phyloP scores from a whole-genome alignment of 2,329 filamentous ascomycete species.

The Leptographium procerum region DNA sequence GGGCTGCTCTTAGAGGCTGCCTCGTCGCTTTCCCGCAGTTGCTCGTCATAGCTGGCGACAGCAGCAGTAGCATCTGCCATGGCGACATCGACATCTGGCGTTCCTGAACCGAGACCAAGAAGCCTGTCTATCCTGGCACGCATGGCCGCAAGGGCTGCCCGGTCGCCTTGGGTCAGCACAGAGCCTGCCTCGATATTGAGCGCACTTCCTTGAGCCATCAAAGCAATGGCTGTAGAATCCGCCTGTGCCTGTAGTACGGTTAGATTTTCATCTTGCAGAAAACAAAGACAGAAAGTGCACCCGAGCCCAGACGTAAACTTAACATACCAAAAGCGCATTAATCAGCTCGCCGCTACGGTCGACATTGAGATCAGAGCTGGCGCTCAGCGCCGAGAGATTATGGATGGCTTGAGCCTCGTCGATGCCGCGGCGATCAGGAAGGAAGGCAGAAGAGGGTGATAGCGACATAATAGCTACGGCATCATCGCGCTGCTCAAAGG shows the following conservation, averaged over 20 bases:
- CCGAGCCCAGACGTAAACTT: not conserved
- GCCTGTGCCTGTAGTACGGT: conserved; percentile 28
- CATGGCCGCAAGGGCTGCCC: conserved; percentile 34
- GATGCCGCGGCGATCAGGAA: conserved; percentile 30
- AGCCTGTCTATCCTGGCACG: conserved; percentile 25
- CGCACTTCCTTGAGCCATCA: conserved; percentile 38
- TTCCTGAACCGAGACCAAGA: not conserved
- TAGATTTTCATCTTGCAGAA: conserved; percentile 5
- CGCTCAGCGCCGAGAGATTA: conserved; percentile 29
- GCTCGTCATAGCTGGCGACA: not conserved
- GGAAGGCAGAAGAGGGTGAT: conserved; percentile 8
- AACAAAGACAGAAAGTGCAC: not conserved
- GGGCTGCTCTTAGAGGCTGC: not conserved
- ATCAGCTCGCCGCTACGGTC: conserved; percentile 36
- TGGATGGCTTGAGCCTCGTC: conserved; percentile 56
- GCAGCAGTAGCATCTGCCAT: conserved; percentile 1
- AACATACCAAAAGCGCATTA: conserved; percentile 51
- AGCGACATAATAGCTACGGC: not conserved
- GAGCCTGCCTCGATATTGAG: conserved; percentile 26
- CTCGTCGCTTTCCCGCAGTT: not conserved
- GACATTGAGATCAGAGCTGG: not conserved
- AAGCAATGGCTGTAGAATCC: conserved; percentile 29
- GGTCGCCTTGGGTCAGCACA: conserved; percentile 30
- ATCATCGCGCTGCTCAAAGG: not conserved
- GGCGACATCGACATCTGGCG: conserved; percentile 3